Evolutionary conservation across 345 rosid genomes (phyloP), one percentile per base, ranked within the genome.

Genomic region (Brassica rapa): DNA sequence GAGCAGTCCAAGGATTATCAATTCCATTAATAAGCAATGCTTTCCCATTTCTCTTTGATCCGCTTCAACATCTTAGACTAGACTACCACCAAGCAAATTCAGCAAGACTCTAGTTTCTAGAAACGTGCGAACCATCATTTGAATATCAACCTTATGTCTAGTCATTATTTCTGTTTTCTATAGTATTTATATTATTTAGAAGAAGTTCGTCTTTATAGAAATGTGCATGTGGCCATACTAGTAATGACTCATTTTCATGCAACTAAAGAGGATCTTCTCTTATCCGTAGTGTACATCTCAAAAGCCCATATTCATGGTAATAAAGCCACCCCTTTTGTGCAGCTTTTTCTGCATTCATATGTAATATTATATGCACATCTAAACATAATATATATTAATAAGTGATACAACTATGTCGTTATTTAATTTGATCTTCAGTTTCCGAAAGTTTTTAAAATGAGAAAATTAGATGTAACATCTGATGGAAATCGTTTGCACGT

Each of bases 311-410:
- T 73, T 21, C 70, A 61, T 68, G 70, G 55, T 68, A 59, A 64
- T 79, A 79, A 73, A 79, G 82, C 70, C 62, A 19, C 74, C 68
- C 64, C 46, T 61, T 62, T 43, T 67, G 57, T 73, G 74, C 82
- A 79, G 82, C 78, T 66, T 73, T 78, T 49, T 63, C 64, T 73
- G 74, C 32, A 62, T 73, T 68, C 65, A 46, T 35, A 66, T 41
- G 49, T 53, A 53, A n/a, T n/a, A 51, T 15, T 64, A 53, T 68
- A 61, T 61, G 35, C 65, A 72, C 56, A 72, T 59, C 11, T 29
- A 67, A 41, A 57, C 39, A 41, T 25, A 14, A 30, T 3, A 69
- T 23, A 70, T 33, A 60, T 23, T 62, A 49, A 12, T 23, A 59
- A 19, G 24, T 69, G 63, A 61, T 61, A 27, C 62, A 69, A 21